These are phyloP conservation scores for Backusella circina DNA, from an alignment of 192 early-diverging fungal genomes.

Conservation along the genomic window DNA sequence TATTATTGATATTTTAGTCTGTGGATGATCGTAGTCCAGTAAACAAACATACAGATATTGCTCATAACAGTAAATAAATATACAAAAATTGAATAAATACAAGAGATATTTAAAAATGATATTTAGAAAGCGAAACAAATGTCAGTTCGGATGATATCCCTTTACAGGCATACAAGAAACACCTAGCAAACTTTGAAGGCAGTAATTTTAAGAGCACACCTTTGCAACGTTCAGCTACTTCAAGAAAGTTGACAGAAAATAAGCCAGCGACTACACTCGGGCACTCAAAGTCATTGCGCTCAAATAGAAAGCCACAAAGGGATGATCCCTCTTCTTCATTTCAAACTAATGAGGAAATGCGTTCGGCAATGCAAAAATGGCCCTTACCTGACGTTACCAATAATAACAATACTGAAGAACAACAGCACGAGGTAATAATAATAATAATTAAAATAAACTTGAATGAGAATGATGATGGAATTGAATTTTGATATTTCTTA, in stretches of 20 bases:
- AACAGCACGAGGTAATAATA: not conserved
- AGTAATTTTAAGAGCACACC: not conserved
- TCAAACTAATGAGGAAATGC: not conserved
- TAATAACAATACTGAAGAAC: not conserved
- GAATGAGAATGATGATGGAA: not conserved
- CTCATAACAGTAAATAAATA: not conserved
- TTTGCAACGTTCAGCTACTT: not conserved
- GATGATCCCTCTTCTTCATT: not conserved
- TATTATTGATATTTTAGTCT: not conserved
- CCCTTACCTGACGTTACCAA: not conserved
- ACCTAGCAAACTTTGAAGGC: not conserved
- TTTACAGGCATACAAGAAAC: not conserved
- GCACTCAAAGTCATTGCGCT: not conserved
- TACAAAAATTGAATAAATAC: not conserved
- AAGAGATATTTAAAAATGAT: not conserved
- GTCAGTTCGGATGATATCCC: not conserved
- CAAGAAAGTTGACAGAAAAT: not conserved
- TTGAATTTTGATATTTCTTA: not conserved
- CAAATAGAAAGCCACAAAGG: not conserved
- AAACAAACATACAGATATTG: not conserved
- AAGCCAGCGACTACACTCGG: not conserved
- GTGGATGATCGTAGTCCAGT: not conserved
- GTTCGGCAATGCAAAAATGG: not conserved
- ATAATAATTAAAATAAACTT: not conserved
- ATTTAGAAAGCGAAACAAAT: not conserved